A percentile compares a stretch with the other conserved stretches of the same genome.
Conservation (phyloP, 805 yeast genomes). For the Starmera dryadoides region DNA sequence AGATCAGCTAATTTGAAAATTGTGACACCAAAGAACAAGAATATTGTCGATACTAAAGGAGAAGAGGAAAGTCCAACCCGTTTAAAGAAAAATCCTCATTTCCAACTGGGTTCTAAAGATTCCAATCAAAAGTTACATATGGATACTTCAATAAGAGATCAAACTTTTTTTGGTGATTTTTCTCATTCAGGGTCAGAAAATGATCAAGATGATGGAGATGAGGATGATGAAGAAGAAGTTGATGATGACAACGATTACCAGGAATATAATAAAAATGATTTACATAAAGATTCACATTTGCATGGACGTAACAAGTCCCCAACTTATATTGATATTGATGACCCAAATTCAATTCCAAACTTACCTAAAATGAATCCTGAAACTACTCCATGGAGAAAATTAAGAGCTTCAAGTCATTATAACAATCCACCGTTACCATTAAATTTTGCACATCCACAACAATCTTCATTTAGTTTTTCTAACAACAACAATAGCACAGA, state of each 20-base stretch:
- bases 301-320: constrained; percentile 3
- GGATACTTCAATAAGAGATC: neutral
- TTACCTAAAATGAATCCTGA: constrained; percentile 27
- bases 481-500: neutral
- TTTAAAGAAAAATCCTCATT: constrained; percentile 2
- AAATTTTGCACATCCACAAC: too few species aligned
- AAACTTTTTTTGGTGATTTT: neutral
- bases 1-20: constrained; percentile 13
- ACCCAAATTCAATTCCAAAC: constrained; percentile 18
- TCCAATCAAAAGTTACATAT: neutral
- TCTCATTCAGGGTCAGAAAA: constrained; percentile 1
- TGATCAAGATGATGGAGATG: constrained; percentile 9
- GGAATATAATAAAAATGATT: neutral
- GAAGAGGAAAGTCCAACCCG: constrained; percentile 15
- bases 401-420: constrained; percentile 17
- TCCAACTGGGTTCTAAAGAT: constrained; percentile 6
- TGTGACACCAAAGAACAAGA: constrained; percentile 2
- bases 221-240: constrained; percentile 11
- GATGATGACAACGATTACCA: constrained; percentile 7
- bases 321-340: constrained; percentile 16
- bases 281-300: neutral
- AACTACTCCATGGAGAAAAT: constrained; percentile 30
- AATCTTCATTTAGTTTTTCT: too few species aligned
- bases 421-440: too few species aligned
- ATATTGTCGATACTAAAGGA: constrained; percentile 1